Evolutionary conservation across 2,329 filamentous ascomycete species (phyloP), one percentile per base, ranked within the genome.

Genomic region (Tolypocladium tropicale): DNA sequence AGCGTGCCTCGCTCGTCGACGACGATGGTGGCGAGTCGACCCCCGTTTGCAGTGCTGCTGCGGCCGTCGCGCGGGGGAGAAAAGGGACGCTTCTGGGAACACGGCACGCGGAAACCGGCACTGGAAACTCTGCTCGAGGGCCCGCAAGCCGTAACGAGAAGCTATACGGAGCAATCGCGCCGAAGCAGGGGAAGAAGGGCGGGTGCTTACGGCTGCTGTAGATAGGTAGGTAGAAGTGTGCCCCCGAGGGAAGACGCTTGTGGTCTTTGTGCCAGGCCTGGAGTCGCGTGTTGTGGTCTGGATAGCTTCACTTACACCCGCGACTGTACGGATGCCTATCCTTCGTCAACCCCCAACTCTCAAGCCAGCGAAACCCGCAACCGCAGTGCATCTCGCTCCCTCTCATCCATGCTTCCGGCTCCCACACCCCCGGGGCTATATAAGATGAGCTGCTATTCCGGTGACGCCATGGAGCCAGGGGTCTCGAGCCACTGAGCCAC

Each of bases 391-490:
- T 43, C 39, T 16, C 37, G 3, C 9, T n/a, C 9, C n/a, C n/a
- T 1, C 37, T 6, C 6, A n/a, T n/a, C n/a, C n/a, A n/a, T 21
- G 37, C n/a, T 7, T 21, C 2, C 18, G 14, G 21, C 3, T 6
- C 23, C 4, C 41, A 25, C 41, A 6, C 41, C 41, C 41, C 41
- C 23, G 28, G 23, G 41, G 21, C 21, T 9, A 6, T 10, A 21
- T 46, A 46, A 28, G n/a, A 46, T 46, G 21, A 46, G 41, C 23
- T 12, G 39, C 39, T 12, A 43, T 43, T 4, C 4, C 12, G 59
- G 60, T 58, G 63, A 62, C 61, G 63, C 62, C 59, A 64, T 65
- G 55, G 43, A 52, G 60, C 58, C 58, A 59, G 60, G 60, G 58
- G 55, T 51, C 56, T 55, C 55, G 53, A 25, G 21, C 23, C 18